Percentiles rank a stretch among this genome's conserved stretches.
Evolutionary conservation across 108 stramenopile genomes (phyloP).

Genomic region (Skeletonema menzelii): DNA sequence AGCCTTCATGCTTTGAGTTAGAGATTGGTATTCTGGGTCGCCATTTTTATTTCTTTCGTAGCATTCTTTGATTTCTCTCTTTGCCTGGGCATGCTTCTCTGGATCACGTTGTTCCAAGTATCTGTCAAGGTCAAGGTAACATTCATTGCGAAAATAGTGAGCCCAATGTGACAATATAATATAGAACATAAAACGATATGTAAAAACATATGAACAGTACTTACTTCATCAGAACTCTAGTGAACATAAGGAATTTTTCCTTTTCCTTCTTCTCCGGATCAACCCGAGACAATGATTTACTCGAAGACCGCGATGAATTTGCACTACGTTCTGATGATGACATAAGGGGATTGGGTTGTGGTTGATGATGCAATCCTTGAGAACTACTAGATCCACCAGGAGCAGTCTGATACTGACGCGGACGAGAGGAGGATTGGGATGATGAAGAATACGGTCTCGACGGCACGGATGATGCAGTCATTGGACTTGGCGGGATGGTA

Average conservation of each 20-base stretch:
- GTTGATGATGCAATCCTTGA: too few species aligned
- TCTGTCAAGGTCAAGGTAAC: slow-evolving; percentile 3
- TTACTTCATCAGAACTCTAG: slow-evolving; percentile 79
- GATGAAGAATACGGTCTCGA: slow-evolving; percentile 2
- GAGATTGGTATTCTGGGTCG: slow-evolving; percentile 61
- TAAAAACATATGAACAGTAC: slow-evolving; percentile 1
- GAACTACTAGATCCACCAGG: neutral
- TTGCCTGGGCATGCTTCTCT: slow-evolving; percentile 64
- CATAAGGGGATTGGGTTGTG: neutral
- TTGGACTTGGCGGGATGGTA: neutral
- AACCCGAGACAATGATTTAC: neutral
- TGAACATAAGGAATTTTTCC: slow-evolving; percentile 85
- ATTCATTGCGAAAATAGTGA: neutral
- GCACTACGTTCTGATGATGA: slow-evolving; percentile 1
- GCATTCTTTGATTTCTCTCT: slow-evolving; percentile 77
- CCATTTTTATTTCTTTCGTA: slow-evolving; percentile 76
- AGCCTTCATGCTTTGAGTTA: slow-evolving; percentile 63
- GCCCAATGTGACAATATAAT: neutral
- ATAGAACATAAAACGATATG: too few species aligned
- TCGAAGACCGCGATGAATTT: neutral
- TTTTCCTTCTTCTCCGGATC: slow-evolving; percentile 62
- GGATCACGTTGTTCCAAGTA: slow-evolving; percentile 79
- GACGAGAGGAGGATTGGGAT: slow-evolving; percentile 1
- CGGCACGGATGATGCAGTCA: neutral
- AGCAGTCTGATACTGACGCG: slow-evolving; percentile 16